Percentiles rank a stretch among this genome's conserved stretches.
These are phyloP conservation scores for Sporormia fimetaria DNA, from an alignment of 495 filamentous ascomycete species.

Conservation along the genomic window DNA sequence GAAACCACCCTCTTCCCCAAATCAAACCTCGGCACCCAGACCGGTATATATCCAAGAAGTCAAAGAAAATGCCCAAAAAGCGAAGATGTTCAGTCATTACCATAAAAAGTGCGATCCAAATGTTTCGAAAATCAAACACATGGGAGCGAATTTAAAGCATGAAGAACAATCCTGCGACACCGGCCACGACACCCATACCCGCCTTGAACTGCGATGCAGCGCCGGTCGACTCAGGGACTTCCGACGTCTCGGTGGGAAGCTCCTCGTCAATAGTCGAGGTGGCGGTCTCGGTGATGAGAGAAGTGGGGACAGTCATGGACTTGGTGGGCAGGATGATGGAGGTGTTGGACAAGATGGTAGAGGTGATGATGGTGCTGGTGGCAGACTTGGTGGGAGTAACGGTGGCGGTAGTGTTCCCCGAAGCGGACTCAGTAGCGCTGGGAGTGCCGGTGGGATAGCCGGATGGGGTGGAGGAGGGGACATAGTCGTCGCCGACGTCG, in stretches of 20 bases:
- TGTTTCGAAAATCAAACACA: too few species aligned
- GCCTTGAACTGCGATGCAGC: slow-evolving; percentile 33
- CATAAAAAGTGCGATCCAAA: too few species aligned
- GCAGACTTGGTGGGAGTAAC: slow-evolving; percentile 14
- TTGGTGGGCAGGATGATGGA: slow-evolving; percentile 24
- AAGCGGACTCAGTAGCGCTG: background rate
- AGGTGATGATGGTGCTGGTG: slow-evolving; percentile 22
- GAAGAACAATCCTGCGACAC: slow-evolving; percentile 32
- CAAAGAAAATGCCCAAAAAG: too few species aligned
- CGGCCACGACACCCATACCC: slow-evolving; percentile 38
- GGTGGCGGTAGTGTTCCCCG: slow-evolving; percentile 15
- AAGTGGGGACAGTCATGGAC: slow-evolving; percentile 26
- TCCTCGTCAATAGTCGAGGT: slow-evolving; percentile 6
- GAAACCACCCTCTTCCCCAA: too few species aligned
- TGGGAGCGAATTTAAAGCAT: slow-evolving; percentile 16
- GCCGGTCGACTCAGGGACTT: slow-evolving; percentile 27
- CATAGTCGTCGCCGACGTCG: slow-evolving; percentile 32
- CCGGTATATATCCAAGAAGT: too few species aligned
- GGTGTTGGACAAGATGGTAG: slow-evolving; percentile 19
- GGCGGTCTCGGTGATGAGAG: slow-evolving; percentile 18
- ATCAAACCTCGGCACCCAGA: too few species aligned
- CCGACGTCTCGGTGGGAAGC: slow-evolving; percentile 2
- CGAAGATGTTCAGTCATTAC: too few species aligned
- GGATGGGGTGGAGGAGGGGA: slow-evolving; percentile 20
- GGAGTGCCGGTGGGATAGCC: slow-evolving; percentile 4